Evolutionary conservation across 441 rosid genomes (phyloP), one percentile per base, ranked within the genome.

Genomic region (Croton setiger): DNA sequence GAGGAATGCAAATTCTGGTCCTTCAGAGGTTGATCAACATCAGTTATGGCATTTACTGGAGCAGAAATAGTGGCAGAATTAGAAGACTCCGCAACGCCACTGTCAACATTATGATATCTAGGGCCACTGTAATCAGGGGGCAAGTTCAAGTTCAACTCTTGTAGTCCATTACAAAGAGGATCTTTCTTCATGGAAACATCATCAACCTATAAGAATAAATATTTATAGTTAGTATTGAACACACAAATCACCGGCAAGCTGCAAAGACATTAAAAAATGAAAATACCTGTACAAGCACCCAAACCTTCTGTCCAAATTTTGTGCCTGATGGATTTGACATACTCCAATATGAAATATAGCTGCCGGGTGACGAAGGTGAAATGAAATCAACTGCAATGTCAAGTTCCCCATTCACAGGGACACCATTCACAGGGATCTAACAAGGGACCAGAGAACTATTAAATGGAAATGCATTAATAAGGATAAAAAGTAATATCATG

Each of bases 291-390:
- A 95, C 85, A 64, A 85, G 84, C 80, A 90, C 98, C 99, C 98
- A 95, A 67, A 95, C 85, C 51, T 92, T 95, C 67, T 95, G 97
- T 63, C 97, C 99, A 67, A 95, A 95, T 74, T 81, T 88, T 12
- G 73, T 79, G 49, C 95, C 95, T 41, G 84, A 74, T 47, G 89
- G 82, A 57, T 86, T 72, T 69, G 88, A 82, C 96, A 92, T 84
- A 83, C 87, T 92, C 99, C 98, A 95, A 64, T 90, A 88, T 35
- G 98, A 92, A 41, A 86, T 73, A 77, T 95, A 95, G 20, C 88
- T 83, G 65, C 99, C 98, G 71, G 97, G 92, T 60, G 71, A 68
- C 57, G 53, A 66, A 43, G 99, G 98, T 45, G 99, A 85, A 66
- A 73, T 78, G 73, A 90, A 90, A 81, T 95, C 93, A 74, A 87